Conservation (phyloP, 2,329 filamentous ascomycete species). For the Alternaria brassicae region DNA sequence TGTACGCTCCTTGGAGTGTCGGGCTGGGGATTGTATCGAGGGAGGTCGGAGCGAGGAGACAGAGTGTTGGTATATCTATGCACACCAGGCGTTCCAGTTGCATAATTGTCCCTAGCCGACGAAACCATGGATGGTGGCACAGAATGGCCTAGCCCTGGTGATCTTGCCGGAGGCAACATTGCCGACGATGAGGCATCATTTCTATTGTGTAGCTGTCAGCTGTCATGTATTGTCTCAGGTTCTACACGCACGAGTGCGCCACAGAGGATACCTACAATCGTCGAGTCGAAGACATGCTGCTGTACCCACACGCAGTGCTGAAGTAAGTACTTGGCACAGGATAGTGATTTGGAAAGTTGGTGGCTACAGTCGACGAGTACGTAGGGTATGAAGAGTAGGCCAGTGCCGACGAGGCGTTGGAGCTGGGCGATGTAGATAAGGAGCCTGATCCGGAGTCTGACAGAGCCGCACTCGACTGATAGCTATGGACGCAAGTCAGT, state of each 20-base stretch:
- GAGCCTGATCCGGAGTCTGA: slow-evolving; percentile 65
- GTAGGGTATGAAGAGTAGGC: slow-evolving; percentile 54
- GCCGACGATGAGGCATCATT: slow-evolving; percentile 56
- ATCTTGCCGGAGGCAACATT: slow-evolving; percentile 55
- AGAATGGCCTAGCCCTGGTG: slow-evolving; percentile 51
- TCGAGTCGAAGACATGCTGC: slow-evolving; percentile 50
- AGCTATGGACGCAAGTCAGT: slow-evolving; percentile 55
- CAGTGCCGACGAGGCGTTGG: slow-evolving; percentile 57
- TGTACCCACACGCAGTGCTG: slow-evolving; percentile 47
- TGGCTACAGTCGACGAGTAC: slow-evolving; percentile 41
- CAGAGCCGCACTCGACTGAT: slow-evolving; percentile 58
- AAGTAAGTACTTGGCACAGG: slow-evolving; percentile 47
- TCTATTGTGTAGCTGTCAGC: slow-evolving; percentile 50
- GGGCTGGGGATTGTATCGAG: slow-evolving; percentile 45
- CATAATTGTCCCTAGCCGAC: slow-evolving; percentile 55
- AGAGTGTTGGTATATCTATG: slow-evolving; percentile 43
- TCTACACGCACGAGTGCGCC: slow-evolving; percentile 45
- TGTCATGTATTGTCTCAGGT: slow-evolving; percentile 47
- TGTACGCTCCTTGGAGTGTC: slow-evolving; percentile 50
- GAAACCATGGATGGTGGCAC: slow-evolving; percentile 52
- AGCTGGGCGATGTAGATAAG: slow-evolving; percentile 60
- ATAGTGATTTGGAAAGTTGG: slow-evolving; percentile 47
- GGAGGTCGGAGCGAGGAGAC: slow-evolving; percentile 47
- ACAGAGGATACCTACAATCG: slow-evolving; percentile 55
- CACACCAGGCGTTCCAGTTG: slow-evolving; percentile 50